phyloP scores from a whole-genome alignment of 2,329 filamentous ascomycete species.

The Allantophomopsis cytisporea region DNA sequence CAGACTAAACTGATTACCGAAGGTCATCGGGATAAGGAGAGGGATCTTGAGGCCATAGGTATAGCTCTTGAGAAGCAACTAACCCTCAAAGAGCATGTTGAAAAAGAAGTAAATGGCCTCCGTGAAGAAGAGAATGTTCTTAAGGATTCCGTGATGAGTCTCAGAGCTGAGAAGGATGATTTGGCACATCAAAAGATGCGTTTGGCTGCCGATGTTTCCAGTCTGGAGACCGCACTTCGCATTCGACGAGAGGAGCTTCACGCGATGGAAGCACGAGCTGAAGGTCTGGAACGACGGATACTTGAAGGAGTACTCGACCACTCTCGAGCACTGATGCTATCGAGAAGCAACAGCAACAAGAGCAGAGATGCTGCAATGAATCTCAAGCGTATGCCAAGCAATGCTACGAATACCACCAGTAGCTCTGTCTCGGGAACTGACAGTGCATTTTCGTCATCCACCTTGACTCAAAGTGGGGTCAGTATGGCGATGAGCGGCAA shows the following conservation, averaged over 20 bases:
- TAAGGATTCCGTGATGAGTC: conserved; percentile 34
- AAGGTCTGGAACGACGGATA: conserved; percentile 81
- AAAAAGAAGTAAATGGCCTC: conserved; percentile 32
- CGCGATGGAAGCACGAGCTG: conserved; percentile 79
- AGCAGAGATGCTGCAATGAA: conserved; percentile 28
- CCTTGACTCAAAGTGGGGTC: conserved; percentile 27
- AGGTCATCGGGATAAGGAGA: conserved; percentile 67
- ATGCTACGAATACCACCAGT: conserved; percentile 23
- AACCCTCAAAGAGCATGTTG: conserved; percentile 49
- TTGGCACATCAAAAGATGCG: conserved; percentile 66
- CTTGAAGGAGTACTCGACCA: conserved; percentile 94
- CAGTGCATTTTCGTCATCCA: conserved; percentile 17
- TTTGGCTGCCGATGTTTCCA: conserved; percentile 74
- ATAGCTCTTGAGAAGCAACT: conserved; percentile 68
- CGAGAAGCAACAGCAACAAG: conserved; percentile 35
- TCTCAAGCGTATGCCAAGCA: conserved; percentile 34
- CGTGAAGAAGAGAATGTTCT: conserved; percentile 49
- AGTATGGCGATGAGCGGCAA: conserved; percentile 38
- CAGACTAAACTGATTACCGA: conserved; percentile 65
- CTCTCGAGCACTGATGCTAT: conserved; percentile 77
- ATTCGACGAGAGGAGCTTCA: conserved; percentile 85
- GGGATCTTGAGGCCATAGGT: conserved; percentile 65
- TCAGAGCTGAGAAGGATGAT: conserved; percentile 53
- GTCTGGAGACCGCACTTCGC: conserved; percentile 78
- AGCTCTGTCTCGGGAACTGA: conserved; percentile 23